Conservation (phyloP, 2,329 filamentous ascomycete genomes). For the Penicillium sp. region DNA sequence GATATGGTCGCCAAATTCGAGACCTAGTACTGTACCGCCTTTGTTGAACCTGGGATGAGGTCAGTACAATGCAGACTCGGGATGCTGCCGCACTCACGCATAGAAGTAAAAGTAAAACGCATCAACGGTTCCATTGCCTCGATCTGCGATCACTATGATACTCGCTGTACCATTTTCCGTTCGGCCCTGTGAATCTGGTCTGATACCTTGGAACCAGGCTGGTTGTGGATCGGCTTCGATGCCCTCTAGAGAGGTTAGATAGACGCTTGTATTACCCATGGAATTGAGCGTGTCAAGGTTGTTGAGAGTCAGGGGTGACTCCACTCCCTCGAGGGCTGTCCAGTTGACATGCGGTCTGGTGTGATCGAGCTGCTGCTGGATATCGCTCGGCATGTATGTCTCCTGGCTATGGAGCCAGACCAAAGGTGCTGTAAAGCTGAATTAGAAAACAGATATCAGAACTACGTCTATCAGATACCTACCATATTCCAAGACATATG, state of each 20-base stretch:
- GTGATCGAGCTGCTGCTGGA: constrained; percentile 40
- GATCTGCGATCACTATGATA: constrained; percentile 51
- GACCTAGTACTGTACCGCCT: constrained; percentile 44
- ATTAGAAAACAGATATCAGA: neutral
- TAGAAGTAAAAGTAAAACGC: constrained; percentile 59
- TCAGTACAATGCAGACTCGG: neutral
- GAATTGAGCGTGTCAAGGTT: constrained; percentile 44
- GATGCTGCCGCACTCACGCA: constrained; percentile 29
- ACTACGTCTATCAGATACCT: neutral
- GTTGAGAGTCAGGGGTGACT: constrained; percentile 38
- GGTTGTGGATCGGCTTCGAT: constrained; percentile 38
- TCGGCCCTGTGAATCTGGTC: constrained; percentile 45
- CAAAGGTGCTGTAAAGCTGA: constrained; percentile 38
- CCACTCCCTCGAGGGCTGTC: constrained; percentile 30
- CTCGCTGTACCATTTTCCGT: constrained; percentile 45
- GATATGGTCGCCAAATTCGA: constrained; percentile 53
- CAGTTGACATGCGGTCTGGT: constrained; percentile 41
- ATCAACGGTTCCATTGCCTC: constrained; percentile 46
- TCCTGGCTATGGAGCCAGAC: constrained; percentile 45
- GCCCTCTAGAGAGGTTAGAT: constrained; percentile 43
- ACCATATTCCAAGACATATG: constrained; percentile 43
- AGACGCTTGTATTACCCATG: constrained; percentile 41
- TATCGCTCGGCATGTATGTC: constrained; percentile 44
- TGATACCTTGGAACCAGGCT: constrained; percentile 46
- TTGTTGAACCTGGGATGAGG: constrained; percentile 40